These are phyloP conservation scores for Sordaria brevicollis DNA, from an alignment of 495 filamentous ascomycete genomes.

Conservation along the genomic window DNA sequence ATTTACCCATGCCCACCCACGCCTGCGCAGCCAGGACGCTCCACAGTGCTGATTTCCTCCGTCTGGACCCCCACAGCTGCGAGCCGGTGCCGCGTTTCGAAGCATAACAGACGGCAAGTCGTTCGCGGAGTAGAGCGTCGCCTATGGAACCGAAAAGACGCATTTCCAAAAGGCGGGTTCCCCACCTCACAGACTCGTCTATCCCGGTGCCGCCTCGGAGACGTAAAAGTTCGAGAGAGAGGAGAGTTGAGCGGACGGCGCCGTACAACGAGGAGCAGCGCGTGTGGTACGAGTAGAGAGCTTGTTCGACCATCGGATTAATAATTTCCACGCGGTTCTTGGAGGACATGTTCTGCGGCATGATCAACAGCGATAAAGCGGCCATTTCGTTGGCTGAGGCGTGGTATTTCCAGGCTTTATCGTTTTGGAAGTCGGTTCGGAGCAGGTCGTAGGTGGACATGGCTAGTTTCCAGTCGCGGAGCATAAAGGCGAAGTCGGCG, in stretches of 20 bases:
- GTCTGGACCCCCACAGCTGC: conserved; percentile 56
- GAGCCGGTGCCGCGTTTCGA: conserved; percentile 55
- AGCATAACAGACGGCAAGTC: conserved; percentile 73
- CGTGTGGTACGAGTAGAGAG: conserved; percentile 84
- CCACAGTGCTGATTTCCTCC: conserved; percentile 85
- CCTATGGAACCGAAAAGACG: conserved; percentile 62
- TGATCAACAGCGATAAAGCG: conserved; percentile 69
- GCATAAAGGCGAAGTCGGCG: conserved; percentile 91
- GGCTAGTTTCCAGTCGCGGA: conserved; percentile 90
- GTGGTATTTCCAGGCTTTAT: conserved; percentile 94
- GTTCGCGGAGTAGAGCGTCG: conserved; percentile 70
- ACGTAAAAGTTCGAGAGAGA: conserved; percentile 73
- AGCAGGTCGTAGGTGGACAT: conserved; percentile 84
- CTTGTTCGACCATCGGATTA: conserved; percentile 76
- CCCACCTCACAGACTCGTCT: conserved; percentile 84
- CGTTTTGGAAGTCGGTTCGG: conserved; percentile 76
- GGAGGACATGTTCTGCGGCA: conserved; percentile 55
- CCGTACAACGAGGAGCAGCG: conserved; percentile 66
- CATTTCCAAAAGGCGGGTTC: conserved; percentile 65
- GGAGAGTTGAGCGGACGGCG: conserved; percentile 62
- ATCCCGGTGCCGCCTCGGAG: conserved; percentile 66
- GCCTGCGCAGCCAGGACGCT: conserved; percentile 69
- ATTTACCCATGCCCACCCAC: conserved; percentile 66
- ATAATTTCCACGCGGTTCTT: conserved; percentile 69
- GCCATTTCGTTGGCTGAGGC: conserved; percentile 90